Evolutionary conservation across 2,329 filamentous ascomycete species (phyloP), one percentile per base, ranked within the genome.

Genomic region (Keithomyces neogunnii): DNA sequence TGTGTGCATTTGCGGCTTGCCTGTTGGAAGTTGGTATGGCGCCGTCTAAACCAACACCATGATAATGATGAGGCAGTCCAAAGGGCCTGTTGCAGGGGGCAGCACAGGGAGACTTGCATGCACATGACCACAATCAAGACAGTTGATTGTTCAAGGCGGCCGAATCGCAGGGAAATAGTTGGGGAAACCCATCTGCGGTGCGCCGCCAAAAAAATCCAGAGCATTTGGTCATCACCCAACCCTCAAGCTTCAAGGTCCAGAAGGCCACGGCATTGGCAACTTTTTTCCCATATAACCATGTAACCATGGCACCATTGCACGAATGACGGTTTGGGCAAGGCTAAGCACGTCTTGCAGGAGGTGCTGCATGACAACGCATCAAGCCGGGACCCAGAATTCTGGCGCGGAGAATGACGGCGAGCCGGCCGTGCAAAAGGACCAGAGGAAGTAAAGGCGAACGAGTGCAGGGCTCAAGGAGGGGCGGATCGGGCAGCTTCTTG

Each of bases 291-390:
- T 19, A 19, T 19, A 19, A 19, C 19, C 19, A 7, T 35, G 33
- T 7, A 35, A 35, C 4, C 8, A 28, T 7, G 33, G 39, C 39
- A 26, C 4, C 39, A 42, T 42, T n/a, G 28, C 39, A 29, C 39
- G 26, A 28, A 28, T 26, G 39, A n/a, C 39, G 26, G 39, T 28
- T 42, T 26, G 5, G 38, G 10, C 36, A 9, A 8, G 0, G 0
- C 2, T 26, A 19, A 35, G 45, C 48, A 48, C 48, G 28, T 9
- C 39, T 42, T 42, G 39, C 39, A 42, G 39, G n/a, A 42, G 4
- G 19, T 28, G 5, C 39, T 42, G 55, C 55, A 56, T 49, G 53
- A 55, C 55, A 56, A 56, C 53, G 51, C 55, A 56, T 56, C 55
- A 42, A 6, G 6, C 11, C 11, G 30, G n/a, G 33, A 28, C 45